These are phyloP conservation scores for Pelargonium cotyledonis DNA, from an alignment of 441 rosid species.

Conservation along the genomic window DNA sequence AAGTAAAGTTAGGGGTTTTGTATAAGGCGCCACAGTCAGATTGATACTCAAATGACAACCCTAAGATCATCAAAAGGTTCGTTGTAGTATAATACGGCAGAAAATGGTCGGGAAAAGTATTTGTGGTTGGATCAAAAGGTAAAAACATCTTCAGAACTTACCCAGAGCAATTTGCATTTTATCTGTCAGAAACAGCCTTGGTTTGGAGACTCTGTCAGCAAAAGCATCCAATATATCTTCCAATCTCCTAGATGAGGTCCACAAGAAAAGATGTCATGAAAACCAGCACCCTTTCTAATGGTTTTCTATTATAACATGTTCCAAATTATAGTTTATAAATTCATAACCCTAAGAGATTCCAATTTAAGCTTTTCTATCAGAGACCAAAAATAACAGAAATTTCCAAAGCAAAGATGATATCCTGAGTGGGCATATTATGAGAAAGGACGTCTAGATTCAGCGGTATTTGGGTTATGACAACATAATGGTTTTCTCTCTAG, in stretches of 20 bases:
- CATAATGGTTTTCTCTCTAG: too few species aligned
- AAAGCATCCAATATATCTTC: constrained; percentile 85
- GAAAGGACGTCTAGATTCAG: too few species aligned
- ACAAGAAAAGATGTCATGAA: constrained; percentile 14
- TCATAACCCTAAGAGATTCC: neutral
- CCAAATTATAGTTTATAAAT: neutral
- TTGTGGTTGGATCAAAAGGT: neutral
- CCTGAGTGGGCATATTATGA: too few species aligned
- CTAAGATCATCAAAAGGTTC: neutral
- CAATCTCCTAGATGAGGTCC: constrained; percentile 46
- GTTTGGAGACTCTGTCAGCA: constrained; percentile 85
- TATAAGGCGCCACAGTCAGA: neutral
- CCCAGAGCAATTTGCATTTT: constrained; percentile 91
- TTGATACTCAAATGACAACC: neutral
- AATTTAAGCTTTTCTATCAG: too few species aligned
- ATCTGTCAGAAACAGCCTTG: constrained; percentile 78
- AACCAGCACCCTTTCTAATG: constrained; percentile 10
- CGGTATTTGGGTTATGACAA: too few species aligned
- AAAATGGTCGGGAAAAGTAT: neutral
- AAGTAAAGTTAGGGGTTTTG: neutral
- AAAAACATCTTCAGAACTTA: constrained; percentile 27
- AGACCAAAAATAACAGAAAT: too few species aligned
- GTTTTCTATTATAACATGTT: neutral
- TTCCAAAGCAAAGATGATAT: too few species aligned
- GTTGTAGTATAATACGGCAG: neutral